Base-by-base conservation (phyloP, 441 rosid species). In the Aleurites moluccanus region DNA sequence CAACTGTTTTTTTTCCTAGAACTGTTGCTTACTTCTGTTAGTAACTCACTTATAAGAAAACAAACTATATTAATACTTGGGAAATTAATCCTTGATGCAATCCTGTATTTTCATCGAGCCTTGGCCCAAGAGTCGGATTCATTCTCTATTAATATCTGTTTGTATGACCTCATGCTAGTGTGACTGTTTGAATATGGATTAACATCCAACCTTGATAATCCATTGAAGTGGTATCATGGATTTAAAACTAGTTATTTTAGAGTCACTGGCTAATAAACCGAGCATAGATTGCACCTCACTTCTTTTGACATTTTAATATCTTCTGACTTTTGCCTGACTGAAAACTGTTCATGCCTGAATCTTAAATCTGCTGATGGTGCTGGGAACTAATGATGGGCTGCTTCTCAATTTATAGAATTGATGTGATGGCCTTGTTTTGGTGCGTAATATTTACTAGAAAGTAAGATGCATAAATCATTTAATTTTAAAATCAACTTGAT, bases 321-420 rank as follows among this genome's bases (percentile, higher is more conserved):
- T n/a, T 61, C 67, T 21, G 18, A 50, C 11, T 52, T 73, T 64
- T 53, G 52, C 64, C 50, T 45, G 42, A 72, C 20, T n/a, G 62
- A 45, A 9, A 61, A 10, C 35, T 45, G 21, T 15, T 15, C 38
- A 64, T 49, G 25, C 21, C 15, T 63, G 10, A 40, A 4, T 25
- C 35, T 35, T 52, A 10, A 28, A 6, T 11, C 38, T 9, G 38
- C 20, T 60, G 64, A 1, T 27, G 38, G 7, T 28, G 38, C 9
- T 60, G 20, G 35, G 63, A 59, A 59, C 9, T 59, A 59, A 11
- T 27, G 20, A 11, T 38, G 25, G 11, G 10, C 40, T 52, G 42
- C 20, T 30, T 18, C 20, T 28, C 61, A 67, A 45, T 60, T 72
- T 72, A 10, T 16, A 6, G 3, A 35, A 23, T 57, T 71, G 66